phyloP scores from a whole-genome alignment of 495 filamentous ascomycete genomes.

The Melanomma pulvis-pyrius region DNA sequence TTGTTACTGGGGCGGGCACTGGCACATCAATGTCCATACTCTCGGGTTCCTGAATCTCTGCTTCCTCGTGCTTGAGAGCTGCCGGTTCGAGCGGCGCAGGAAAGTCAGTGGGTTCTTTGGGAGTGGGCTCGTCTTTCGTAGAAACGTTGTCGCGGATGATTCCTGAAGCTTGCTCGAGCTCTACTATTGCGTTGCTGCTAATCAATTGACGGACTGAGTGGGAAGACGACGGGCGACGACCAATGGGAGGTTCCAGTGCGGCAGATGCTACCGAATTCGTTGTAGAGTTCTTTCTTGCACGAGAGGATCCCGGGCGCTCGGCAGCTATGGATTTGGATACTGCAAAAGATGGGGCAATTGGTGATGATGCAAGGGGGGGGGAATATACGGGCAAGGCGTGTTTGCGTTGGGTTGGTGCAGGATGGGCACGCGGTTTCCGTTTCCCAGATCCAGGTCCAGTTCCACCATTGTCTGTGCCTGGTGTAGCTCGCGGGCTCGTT shows the following conservation, averaged over 20 bases:
- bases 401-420: constrained; percentile 47
- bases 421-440: constrained; percentile 67
- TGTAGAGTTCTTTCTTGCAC: constrained; percentile 36
- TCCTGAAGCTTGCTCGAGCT: constrained; percentile 33
- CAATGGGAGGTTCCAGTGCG: constrained; percentile 59
- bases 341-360: constrained; percentile 66
- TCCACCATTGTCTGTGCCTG: constrained; percentile 55
- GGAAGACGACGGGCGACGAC: constrained; percentile 52
- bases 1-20: constrained; percentile 25
- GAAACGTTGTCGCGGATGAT: constrained; percentile 17
- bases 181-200: constrained; percentile 31
- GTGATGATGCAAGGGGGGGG: constrained; percentile 72
- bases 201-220: constrained; percentile 34
- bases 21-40: constrained; percentile 25
- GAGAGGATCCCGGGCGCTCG: constrained; percentile 36
- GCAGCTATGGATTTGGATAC: constrained; percentile 46
- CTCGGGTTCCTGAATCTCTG: constrained; percentile 25
- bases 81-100: constrained; percentile 11
- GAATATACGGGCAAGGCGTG: constrained; percentile 59
- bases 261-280: constrained; percentile 35
- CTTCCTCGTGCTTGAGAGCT: constrained; percentile 37
- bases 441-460: constrained; percentile 59
- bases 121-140: constrained; percentile 22
- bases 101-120: constrained; percentile 42
- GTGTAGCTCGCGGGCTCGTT: constrained; percentile 64